Evolutionary conservation across 331 rosid genomes (phyloP), one percentile per base, ranked within the genome.

Genomic region (Quercus phellos): DNA sequence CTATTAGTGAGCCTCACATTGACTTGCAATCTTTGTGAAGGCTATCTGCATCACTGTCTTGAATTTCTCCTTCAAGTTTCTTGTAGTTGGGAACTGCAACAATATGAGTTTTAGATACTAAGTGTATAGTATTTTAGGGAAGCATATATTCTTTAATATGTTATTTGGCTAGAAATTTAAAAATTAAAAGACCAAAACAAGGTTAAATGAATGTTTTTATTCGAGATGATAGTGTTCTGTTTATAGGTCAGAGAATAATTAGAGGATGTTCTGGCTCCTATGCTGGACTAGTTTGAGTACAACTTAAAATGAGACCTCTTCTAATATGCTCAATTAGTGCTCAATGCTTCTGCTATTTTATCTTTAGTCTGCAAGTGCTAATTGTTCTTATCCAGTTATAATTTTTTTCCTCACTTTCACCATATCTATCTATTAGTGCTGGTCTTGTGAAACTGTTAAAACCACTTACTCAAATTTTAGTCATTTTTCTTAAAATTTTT

Each of bases 281-380:
- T 68, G 46, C 51, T 72, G n/a, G 77, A 77, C 71, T 27, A 67
- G 68, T 61, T 61, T 27, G 42, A 60, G 30, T 59, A 24, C 35
- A 26, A 11, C 18, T 59, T 59, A 59, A 12, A 24, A 59, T 46
- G 5, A 24, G 2, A 24, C 6, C 8, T 4, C 34, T 59, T 59
- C 12, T 46, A 46, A 46, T 3, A 46, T 46, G 53, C 53, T 12
- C 16, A 10, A 46, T 46, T 13, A 3, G 53, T 46, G 53, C 53
- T 46, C 14, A 12, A 46, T 46, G 17, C 53, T 46, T 46, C 53
- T 58, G 6, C 69, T 12, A 63, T 9, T 1, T 63, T 63, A 17
- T 67, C 50, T 67, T 67, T 68, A 43, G 54, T 8, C 30, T 18
- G 55, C 29, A n/a, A 68, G 18, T 66, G 46, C 7, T 66, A 18